phyloP scores from a whole-genome alignment of 2,329 filamentous ascomycete genomes.

The Diaporthe caulivora region DNA sequence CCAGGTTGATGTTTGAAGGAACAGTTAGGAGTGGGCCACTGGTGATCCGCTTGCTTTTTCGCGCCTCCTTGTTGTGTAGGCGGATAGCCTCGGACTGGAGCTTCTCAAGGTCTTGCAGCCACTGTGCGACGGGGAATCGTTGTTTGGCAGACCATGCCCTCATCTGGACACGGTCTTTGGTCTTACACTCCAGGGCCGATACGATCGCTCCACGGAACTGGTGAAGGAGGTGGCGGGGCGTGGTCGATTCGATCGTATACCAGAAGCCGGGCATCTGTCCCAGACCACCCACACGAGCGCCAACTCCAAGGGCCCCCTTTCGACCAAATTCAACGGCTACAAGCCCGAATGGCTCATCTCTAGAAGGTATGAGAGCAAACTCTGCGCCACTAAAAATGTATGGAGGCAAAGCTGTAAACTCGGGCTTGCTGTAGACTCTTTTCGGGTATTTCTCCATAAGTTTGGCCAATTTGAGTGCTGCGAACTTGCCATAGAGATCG shows the following conservation, averaged over 20 bases:
- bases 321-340: slow-evolving; percentile 78
- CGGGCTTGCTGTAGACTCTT: slow-evolving; percentile 75
- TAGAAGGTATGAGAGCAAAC: slow-evolving; percentile 75
- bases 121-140: slow-evolving; percentile 75
- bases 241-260: slow-evolving; percentile 76
- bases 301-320: slow-evolving; percentile 76
- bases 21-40: slow-evolving; percentile 41
- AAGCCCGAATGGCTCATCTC: slow-evolving; percentile 77
- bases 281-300: slow-evolving; percentile 74
- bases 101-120: slow-evolving; percentile 74
- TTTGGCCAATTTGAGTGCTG: slow-evolving; percentile 72
- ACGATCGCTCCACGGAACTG: slow-evolving; percentile 75
- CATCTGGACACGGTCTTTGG: slow-evolving; percentile 70
- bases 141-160: slow-evolving; percentile 74
- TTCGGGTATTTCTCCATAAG: slow-evolving; percentile 76
- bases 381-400: slow-evolving; percentile 77
- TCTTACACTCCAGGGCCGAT: slow-evolving; percentile 69
- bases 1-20: slow-evolving; percentile 39
- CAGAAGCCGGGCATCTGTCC: slow-evolving; percentile 81
- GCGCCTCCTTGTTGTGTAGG: slow-evolving; percentile 53
- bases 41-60: slow-evolving; percentile 42
- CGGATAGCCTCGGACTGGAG: slow-evolving; percentile 72
- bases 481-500: slow-evolving; percentile 76
- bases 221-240: slow-evolving; percentile 71
- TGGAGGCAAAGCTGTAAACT: slow-evolving; percentile 75